Percentiles rank a stretch among this genome's conserved stretches.
phyloP scores from a whole-genome alignment of 192 early-diverging fungal species.

The Backusella australiensis region DNA sequence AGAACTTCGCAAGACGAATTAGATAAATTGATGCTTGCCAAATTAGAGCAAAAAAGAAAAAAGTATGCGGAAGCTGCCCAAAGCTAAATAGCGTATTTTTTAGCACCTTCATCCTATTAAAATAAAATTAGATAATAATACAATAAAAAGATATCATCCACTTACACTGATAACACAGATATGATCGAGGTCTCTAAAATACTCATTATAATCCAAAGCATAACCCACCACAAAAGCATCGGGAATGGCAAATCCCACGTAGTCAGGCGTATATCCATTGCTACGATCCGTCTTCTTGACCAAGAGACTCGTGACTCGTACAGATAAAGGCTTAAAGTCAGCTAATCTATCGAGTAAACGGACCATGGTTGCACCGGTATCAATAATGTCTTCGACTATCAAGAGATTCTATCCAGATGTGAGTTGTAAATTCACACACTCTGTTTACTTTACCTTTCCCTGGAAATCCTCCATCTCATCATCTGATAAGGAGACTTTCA shows the following conservation, averaged over 20 bases:
- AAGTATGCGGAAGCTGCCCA: neutral
- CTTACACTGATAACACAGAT: conserved; percentile 83
- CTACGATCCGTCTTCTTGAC: conserved; percentile 81
- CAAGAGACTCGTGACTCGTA: conserved; percentile 80
- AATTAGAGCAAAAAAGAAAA: conserved; percentile 17
- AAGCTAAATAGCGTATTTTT: conserved; percentile 18
- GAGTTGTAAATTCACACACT: neutral
- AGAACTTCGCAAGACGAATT: conserved; percentile 50
- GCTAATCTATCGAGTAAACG: conserved; percentile 66
- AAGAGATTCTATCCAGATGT: conserved; percentile 63
- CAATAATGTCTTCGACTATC: conserved; percentile 93
- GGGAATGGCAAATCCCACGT: conserved; percentile 86
- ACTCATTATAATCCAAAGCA: conserved; percentile 86
- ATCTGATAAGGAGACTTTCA: conserved; percentile 81
- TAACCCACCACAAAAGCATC: conserved; percentile 93
- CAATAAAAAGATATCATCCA: conserved; percentile 24
- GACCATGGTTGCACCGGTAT: conserved; percentile 88
- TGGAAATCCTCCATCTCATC: conserved; percentile 77
- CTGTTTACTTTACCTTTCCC: conserved; percentile 50
- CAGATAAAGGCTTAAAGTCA: conserved; percentile 73
- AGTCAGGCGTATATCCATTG: conserved; percentile 87
- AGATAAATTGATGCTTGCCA: conserved; percentile 49
- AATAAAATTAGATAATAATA: neutral
- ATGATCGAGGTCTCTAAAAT: conserved; percentile 91
- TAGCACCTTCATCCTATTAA: conserved; percentile 34